Conservation (phyloP, 192 early-diverging fungal genomes). For the Coemansia sp. region DNA sequence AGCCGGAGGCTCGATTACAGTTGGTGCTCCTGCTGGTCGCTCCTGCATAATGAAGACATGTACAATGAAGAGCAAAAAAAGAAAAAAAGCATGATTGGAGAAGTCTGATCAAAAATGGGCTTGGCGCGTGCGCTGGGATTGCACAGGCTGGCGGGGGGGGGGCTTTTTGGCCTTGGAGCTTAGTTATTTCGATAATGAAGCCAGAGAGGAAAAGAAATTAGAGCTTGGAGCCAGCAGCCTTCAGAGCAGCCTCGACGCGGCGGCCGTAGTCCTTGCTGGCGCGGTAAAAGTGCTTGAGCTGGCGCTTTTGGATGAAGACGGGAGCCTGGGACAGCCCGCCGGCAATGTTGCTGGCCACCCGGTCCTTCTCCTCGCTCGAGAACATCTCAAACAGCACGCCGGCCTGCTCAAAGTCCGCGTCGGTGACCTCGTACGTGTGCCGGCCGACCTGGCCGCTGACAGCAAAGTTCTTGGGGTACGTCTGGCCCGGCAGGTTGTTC, state of each 20-base stretch:
- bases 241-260: conserved; percentile 64
- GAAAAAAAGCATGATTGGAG: too few species aligned
- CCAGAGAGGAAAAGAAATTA: conserved; percentile 6
- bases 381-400: conserved; percentile 66
- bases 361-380: conserved; percentile 60
- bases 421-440: conserved; percentile 55
- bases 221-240: conserved; percentile 55
- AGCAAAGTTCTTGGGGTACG: conserved; percentile 48
- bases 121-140: too few species aligned
- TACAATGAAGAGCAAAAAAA: too few species aligned
- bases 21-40: conserved; percentile 7
- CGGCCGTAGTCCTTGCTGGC: conserved; percentile 72
- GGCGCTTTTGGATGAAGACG: conserved; percentile 65
- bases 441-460: conserved; percentile 60
- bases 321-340: conserved; percentile 62
- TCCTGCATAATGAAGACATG: too few species aligned
- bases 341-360: conserved; percentile 63
- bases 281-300: conserved; percentile 69
- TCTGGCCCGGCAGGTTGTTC: conserved; percentile 57
- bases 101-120: too few species aligned
- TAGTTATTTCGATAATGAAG: too few species aligned
- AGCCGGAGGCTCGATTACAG: conserved; percentile 1
- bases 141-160: too few species aligned
- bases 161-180: too few species aligned
- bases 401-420: conserved; percentile 68